These are phyloP conservation scores for Melampsora larici-populina DNA, from an alignment of 1,284 basidiomycete genomes.

Conservation along the genomic window DNA sequence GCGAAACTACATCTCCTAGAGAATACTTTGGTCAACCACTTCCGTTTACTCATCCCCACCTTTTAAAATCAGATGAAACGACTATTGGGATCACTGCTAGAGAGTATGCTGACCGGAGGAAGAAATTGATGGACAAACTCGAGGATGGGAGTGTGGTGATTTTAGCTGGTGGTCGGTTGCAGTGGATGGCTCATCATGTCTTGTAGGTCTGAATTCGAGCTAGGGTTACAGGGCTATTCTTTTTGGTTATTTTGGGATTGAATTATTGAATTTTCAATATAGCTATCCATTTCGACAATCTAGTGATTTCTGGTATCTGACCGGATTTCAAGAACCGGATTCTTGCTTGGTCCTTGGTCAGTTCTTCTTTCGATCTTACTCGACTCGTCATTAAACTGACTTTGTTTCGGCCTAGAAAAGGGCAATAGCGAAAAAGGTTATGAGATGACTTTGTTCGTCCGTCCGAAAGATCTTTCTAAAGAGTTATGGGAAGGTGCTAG, in stretches of 20 bases:
- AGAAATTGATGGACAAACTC: slow-evolving; percentile 16
- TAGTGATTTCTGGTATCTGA: slow-evolving; percentile 35
- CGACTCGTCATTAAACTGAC: not conserved
- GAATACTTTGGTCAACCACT: slow-evolving; percentile 29
- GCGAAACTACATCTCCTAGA: too few species aligned
- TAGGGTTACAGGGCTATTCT: too few species aligned
- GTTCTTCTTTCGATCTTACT: not conserved
- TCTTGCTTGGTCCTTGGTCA: slow-evolving; percentile 31
- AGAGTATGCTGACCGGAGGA: slow-evolving; percentile 18
- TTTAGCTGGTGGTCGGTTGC: slow-evolving; percentile 8
- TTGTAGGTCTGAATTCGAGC: slow-evolving; percentile 12
- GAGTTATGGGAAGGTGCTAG: slow-evolving; percentile 91
- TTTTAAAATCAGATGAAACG: not conserved
- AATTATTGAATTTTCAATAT: not conserved
- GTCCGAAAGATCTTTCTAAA: slow-evolving; percentile 69
- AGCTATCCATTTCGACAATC: slow-evolving; percentile 35
- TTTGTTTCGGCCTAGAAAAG: slow-evolving; percentile 59
- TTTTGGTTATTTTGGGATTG: too few species aligned
- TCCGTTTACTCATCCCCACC: slow-evolving; percentile 28
- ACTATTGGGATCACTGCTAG: slow-evolving; percentile 11
- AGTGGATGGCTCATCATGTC: slow-evolving; percentile 42
- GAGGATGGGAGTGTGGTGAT: slow-evolving; percentile 13
- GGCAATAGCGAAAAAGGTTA: slow-evolving; percentile 70
- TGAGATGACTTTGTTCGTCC: slow-evolving; percentile 82
- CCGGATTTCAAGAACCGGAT: slow-evolving; percentile 37